Conservation (phyloP, 139 green algal genomes). For the Diplosphaera chodatii region DNA sequence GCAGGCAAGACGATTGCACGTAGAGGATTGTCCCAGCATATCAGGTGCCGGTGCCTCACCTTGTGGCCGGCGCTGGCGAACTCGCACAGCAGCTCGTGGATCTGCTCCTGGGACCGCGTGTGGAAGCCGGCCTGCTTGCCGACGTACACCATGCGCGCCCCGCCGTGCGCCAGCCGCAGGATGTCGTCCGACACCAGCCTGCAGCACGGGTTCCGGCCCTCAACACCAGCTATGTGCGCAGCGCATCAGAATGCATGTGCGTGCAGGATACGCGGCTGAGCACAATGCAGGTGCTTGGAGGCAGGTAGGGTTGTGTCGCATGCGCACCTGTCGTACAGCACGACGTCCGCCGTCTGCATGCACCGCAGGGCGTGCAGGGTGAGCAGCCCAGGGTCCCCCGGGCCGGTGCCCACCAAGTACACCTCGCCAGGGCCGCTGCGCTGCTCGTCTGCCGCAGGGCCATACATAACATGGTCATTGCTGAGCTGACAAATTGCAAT, state of each 20-base stretch:
- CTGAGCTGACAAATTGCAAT: no score
- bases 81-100: slow-evolving; percentile 79
- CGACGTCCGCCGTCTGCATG: slow-evolving; percentile 90
- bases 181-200: slow-evolving; percentile 89
- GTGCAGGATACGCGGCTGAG: no score
- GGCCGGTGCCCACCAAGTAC: slow-evolving; percentile 92
- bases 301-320: no score
- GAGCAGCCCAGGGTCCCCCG: slow-evolving; percentile 90
- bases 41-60: no score
- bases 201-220: no score
- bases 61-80: slow-evolving; percentile 56
- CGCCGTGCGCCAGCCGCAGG: slow-evolving; percentile 61
- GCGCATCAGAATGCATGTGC: no score
- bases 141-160: slow-evolving; percentile 91
- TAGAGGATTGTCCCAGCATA: no score
- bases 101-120: slow-evolving; percentile 88
- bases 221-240: no score
- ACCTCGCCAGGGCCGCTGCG: slow-evolving; percentile 51
- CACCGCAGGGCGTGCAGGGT: slow-evolving; percentile 84
- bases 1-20: no score
- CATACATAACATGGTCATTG: no score
- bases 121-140: slow-evolving; percentile 93
- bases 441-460: neutral
- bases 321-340: slow-evolving; percentile 92
- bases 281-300: no score